Conservation (phyloP, 345 rosid species). For the Balakata baccata region DNA sequence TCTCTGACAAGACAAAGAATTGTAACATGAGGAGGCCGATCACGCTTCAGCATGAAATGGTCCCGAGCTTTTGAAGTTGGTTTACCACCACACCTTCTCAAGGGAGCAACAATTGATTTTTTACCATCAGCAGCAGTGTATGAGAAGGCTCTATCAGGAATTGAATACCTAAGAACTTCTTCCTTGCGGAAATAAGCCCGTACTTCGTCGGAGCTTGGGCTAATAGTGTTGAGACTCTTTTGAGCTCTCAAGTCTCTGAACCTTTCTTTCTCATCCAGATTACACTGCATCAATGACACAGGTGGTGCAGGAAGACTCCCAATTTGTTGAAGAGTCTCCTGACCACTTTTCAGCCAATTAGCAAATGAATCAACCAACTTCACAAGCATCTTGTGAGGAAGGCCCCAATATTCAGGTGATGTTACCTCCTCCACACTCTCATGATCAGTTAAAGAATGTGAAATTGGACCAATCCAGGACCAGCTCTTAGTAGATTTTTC, state of each 20-base stretch:
- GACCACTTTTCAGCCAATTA: conserved; percentile 92
- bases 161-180: conserved; percentile 85
- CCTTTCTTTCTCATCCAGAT: conserved; percentile 92
- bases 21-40: conserved; percentile 98
- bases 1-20: conserved; percentile 97
- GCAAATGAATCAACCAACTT: conserved; percentile 97
- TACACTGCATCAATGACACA: conserved; percentile 66
- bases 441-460: conserved; percentile 48
- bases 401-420: conserved; percentile 93
- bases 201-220: conserved; percentile 81
- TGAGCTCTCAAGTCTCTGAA: conserved; percentile 97
- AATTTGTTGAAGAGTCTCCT: conserved; percentile 88
- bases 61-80: conserved; percentile 99
- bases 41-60: conserved; percentile 98
- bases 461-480: conserved; percentile 87
- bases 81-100: conserved; percentile 99
- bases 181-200: conserved; percentile 87
- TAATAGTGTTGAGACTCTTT: conserved; percentile 88
- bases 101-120: conserved; percentile 93
- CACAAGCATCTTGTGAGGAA: conserved; percentile 90
- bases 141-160: conserved; percentile 96
- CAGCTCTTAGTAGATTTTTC: conserved; percentile 81
- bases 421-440: conserved; percentile 81
- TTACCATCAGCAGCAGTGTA: conserved; percentile 98
- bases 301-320: conserved; percentile 99